phyloP scores from a whole-genome alignment of 129 eudicot species.

The Pittosporum tobira region DNA sequence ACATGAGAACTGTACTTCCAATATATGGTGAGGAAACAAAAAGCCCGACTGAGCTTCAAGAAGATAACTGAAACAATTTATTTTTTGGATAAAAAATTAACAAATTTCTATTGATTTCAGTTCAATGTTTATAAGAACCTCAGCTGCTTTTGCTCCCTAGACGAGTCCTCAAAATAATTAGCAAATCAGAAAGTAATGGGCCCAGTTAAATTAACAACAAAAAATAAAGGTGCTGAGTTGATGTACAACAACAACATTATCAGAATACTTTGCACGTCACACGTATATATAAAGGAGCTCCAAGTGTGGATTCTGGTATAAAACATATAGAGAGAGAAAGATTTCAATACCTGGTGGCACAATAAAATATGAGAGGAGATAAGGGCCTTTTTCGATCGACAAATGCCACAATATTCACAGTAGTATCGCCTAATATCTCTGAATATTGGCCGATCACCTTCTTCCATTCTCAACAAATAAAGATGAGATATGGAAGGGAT shows the following conservation, averaged over 20 bases:
- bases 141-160: too few species aligned
- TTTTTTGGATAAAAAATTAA: too few species aligned
- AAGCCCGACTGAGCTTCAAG: background rate
- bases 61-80: too few species aligned
- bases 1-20: background rate
- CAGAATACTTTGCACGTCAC: too few species aligned
- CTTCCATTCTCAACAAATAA: slow-evolving; percentile 16
- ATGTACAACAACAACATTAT: too few species aligned
- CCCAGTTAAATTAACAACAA: too few species aligned
- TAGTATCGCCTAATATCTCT: slow-evolving; percentile 62
- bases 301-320: background rate
- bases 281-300: too few species aligned
- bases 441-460: slow-evolving; percentile 31
- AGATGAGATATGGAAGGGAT: background rate
- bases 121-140: too few species aligned
- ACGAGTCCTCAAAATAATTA: too few species aligned
- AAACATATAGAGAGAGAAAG: background rate
- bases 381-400: slow-evolving; percentile 70
- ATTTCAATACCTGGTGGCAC: slow-evolving; percentile 45
- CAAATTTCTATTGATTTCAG: too few species aligned
- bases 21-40: background rate
- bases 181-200: too few species aligned
- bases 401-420: slow-evolving; percentile 73
- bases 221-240: too few species aligned
- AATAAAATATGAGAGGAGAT: slow-evolving; percentile 47